Evolutionary conservation across 768 basidiomycete genomes (phyloP).

Genomic region (Naematelia aurantialba): DNA sequence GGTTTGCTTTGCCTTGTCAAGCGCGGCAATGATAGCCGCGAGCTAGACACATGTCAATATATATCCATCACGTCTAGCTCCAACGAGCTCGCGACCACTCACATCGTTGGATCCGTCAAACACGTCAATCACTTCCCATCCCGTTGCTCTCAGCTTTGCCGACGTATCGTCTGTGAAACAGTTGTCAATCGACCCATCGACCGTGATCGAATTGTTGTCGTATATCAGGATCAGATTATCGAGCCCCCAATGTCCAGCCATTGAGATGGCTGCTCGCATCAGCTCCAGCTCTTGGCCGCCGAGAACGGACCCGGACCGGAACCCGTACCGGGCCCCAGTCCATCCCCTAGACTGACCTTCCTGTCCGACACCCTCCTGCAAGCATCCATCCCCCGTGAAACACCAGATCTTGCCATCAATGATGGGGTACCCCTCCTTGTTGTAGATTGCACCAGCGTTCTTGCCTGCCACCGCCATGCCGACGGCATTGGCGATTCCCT

Average conservation of each 20-base stretch:
- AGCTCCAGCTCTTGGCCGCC: background rate
- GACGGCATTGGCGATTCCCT: conserved; percentile 49
- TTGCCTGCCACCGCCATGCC: conserved; percentile 47
- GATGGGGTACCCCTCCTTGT: conserved; percentile 36
- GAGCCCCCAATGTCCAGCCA: conserved; percentile 46
- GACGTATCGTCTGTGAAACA: conserved; percentile 50
- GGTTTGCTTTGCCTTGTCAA: conserved; percentile 40
- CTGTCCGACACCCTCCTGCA: conserved; percentile 50
- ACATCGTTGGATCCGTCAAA: conserved; percentile 46
- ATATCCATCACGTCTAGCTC: background rate
- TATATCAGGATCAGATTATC: conserved; percentile 49
- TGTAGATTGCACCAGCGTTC: conserved; percentile 41
- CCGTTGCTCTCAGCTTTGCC: conserved; percentile 40
- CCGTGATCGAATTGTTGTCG: conserved; percentile 47
- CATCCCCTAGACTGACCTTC: conserved; percentile 34
- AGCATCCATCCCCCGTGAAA: conserved; percentile 49
- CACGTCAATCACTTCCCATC: conserved; percentile 48
- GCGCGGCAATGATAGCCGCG: conserved; percentile 35
- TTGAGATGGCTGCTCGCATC: conserved; percentile 34
- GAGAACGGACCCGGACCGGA: no score
- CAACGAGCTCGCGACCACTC: conserved; percentile 20
- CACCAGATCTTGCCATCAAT: conserved; percentile 45
- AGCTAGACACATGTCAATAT: conserved; percentile 22
- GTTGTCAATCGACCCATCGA: conserved; percentile 45
- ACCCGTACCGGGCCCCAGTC: no score